phyloP scores from a whole-genome alignment of 441 rosid species.

The Gossypium gossypioides region DNA sequence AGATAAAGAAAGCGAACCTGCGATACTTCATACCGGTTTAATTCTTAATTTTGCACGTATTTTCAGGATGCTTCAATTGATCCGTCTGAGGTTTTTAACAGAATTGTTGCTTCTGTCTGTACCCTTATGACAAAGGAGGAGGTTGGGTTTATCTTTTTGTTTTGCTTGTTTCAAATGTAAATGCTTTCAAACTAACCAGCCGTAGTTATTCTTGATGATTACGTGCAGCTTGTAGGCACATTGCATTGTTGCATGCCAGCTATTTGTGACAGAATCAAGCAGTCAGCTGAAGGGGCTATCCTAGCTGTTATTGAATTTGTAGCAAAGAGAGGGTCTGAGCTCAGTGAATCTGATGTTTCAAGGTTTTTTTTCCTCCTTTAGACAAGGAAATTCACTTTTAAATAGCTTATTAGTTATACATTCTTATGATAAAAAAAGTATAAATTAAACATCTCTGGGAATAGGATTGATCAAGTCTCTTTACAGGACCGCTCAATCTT shows the following conservation, averaged over 20 bases:
- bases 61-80: slow-evolving; percentile 97
- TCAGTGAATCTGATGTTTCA: slow-evolving; percentile 65
- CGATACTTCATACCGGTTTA: neutral
- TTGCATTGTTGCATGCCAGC: slow-evolving; percentile 65
- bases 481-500: slow-evolving; percentile 82
- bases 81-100: slow-evolving; percentile 94
- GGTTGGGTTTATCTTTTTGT: slow-evolving; percentile 34
- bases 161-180: slow-evolving; percentile 4
- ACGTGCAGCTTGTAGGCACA: slow-evolving; percentile 75
- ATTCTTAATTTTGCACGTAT: neutral
- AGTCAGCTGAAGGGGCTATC: slow-evolving; percentile 89
- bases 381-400: neutral
- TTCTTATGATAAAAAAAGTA: neutral
- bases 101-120: slow-evolving; percentile 81
- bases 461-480: slow-evolving; percentile 7
- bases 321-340: slow-evolving; percentile 66
- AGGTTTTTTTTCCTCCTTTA: slow-evolving; percentile 34
- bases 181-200: neutral
- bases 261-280: slow-evolving; percentile 79
- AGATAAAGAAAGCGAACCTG: neutral
- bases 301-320: slow-evolving; percentile 92
- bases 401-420: neutral
- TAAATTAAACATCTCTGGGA: neutral
- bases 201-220: slow-evolving; percentile 20
- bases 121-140: slow-evolving; percentile 62